Evolutionary conservation across 495 filamentous ascomycete species (phyloP).

Genomic region (Geoglossum glabrum): DNA sequence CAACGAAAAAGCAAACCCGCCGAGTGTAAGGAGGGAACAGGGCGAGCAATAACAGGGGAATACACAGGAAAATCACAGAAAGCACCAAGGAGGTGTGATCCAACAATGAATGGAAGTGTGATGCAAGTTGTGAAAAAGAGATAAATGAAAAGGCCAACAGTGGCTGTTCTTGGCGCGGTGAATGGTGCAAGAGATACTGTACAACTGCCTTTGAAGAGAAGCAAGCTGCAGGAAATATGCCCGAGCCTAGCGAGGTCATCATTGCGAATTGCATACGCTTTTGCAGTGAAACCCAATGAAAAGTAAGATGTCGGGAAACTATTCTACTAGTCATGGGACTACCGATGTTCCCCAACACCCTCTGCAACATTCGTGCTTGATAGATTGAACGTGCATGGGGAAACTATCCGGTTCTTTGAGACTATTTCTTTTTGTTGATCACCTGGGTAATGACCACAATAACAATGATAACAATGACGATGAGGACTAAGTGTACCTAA

Average conservation of each 20-base stretch:
- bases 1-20: background rate
- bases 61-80: background rate
- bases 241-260: background rate
- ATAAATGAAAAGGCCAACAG: background rate
- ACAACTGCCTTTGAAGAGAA: background rate
- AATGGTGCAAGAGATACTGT: background rate
- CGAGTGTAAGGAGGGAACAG: background rate
- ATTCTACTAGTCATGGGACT: background rate
- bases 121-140: background rate
- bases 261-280: background rate
- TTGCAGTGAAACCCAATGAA: background rate
- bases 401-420: background rate
- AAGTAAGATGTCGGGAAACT: background rate
- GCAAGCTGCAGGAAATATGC: background rate
- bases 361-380: background rate
- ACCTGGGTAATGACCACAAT: background rate
- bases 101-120: background rate
- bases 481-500: background rate
- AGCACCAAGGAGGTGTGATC: background rate
- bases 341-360: background rate
- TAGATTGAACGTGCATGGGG: background rate
- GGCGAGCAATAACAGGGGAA: background rate
- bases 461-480: conserved; percentile 4
- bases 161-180: background rate
- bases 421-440: background rate